These are phyloP conservation scores for Phytophthora megakarya DNA, from an alignment of 352 stramenopile species.

Conservation along the genomic window DNA sequence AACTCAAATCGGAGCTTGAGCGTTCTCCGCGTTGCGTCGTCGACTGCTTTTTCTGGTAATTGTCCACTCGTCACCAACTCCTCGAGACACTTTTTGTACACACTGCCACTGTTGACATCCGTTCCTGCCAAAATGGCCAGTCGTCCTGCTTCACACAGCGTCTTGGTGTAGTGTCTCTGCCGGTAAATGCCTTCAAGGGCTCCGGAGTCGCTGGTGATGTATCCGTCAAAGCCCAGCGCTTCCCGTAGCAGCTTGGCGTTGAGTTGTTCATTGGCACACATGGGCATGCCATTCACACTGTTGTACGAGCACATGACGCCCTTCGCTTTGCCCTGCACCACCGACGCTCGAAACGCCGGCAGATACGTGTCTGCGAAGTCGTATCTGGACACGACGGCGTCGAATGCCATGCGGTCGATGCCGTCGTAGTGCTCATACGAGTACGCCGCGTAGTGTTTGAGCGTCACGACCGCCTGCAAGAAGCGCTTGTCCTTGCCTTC, in stretches of 20 bases:
- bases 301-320: constrained; percentile 98
- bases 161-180: constrained; percentile 81
- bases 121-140: constrained; percentile 76
- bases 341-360: constrained; percentile 79
- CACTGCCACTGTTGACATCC: constrained; percentile 89
- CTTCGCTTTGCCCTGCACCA: constrained; percentile 79
- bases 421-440: constrained; percentile 81
- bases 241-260: constrained; percentile 72
- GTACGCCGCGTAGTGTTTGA: constrained; percentile 96
- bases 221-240: constrained; percentile 91
- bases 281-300: constrained; percentile 92
- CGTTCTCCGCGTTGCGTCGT: constrained; percentile 67
- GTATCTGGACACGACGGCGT: constrained; percentile 88
- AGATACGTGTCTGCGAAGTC: constrained; percentile 95
- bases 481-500: constrained; percentile 68
- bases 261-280: constrained; percentile 90
- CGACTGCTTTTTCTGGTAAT: constrained; percentile 50
- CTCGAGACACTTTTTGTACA: constrained; percentile 80
- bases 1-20: constrained; percentile 91
- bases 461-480: constrained; percentile 87
- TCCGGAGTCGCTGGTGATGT: constrained; percentile 95
- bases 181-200: constrained; percentile 86
- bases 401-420: constrained; percentile 85
- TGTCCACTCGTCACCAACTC: constrained; percentile 56
- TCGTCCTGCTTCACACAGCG: constrained; percentile 61